Percentiles rank a stretch among this genome's conserved stretches.
phyloP scores from a whole-genome alignment of 2,329 filamentous ascomycete species.

The Phaeomoniella chlamydospora region DNA sequence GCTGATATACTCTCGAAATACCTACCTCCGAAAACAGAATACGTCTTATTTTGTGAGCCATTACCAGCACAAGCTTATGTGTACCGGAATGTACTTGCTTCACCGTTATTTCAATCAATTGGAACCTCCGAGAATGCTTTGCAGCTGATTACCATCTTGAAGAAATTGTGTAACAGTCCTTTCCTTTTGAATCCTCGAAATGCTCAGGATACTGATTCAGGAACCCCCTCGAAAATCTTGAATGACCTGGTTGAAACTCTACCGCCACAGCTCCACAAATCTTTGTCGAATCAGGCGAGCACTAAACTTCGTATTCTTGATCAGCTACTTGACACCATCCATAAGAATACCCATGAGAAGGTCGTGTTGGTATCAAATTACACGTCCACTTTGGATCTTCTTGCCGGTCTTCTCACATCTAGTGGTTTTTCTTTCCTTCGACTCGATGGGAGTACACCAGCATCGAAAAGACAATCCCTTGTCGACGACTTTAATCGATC shows the following conservation, averaged over 20 bases:
- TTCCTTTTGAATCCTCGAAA: constrained; percentile 41
- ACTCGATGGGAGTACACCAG: constrained; percentile 52
- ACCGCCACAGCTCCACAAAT: constrained; percentile 36
- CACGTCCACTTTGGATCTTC: constrained; percentile 55
- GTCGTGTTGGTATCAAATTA: constrained; percentile 66
- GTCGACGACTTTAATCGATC: constrained; percentile 57
- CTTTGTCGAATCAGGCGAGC: constrained; percentile 41
- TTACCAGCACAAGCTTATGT: constrained; percentile 45
- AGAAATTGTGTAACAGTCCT: constrained; percentile 62
- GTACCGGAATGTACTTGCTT: constrained; percentile 49
- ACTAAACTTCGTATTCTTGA: constrained; percentile 56
- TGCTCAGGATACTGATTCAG: constrained; percentile 29
- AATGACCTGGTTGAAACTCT: constrained; percentile 36
- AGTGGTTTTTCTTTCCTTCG: constrained; percentile 50
- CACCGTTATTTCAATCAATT: constrained; percentile 48
- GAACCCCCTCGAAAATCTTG: constrained; percentile 30
- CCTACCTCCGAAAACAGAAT: constrained; percentile 52
- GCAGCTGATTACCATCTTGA: constrained; percentile 56
- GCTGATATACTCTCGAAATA: constrained; percentile 53
- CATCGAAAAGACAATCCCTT: constrained; percentile 49
- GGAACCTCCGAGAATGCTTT: constrained; percentile 49
- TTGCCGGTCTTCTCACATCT: constrained; percentile 45
- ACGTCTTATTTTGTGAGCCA: constrained; percentile 51
- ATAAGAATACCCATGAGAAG: constrained; percentile 49
- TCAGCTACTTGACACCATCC: constrained; percentile 46